Conservation (phyloP, 2,329 filamentous ascomycete species). For the Leptographium procerum region DNA sequence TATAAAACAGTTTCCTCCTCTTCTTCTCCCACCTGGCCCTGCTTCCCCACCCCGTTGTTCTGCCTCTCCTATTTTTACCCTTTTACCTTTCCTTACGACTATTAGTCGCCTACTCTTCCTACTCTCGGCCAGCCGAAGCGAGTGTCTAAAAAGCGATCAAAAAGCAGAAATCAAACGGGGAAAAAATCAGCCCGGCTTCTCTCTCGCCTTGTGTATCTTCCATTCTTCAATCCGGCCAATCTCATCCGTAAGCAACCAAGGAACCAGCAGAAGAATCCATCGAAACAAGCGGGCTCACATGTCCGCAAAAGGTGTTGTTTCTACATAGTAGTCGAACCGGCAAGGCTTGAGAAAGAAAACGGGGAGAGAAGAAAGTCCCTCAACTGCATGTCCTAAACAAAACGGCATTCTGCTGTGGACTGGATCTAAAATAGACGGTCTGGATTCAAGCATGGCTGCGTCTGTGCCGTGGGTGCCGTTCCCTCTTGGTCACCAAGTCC, state of each 20-base stretch:
- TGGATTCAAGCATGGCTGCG: slow-evolving; percentile 13
- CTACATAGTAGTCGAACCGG: neutral
- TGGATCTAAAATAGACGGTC: neutral
- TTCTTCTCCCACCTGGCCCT: neutral
- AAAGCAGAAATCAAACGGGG: neutral
- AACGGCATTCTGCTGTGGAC: neutral
- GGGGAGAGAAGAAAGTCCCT: neutral
- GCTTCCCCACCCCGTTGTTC: neutral
- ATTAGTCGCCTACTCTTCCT: neutral
- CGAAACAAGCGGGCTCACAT: neutral
- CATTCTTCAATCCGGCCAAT: neutral
- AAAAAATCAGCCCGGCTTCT: no score
- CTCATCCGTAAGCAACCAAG: neutral
- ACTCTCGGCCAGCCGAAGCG: no score
- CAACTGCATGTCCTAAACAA: neutral
- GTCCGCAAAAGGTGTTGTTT: neutral
- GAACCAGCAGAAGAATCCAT: neutral
- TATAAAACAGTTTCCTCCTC: slow-evolving; percentile 2
- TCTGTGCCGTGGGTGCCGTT: slow-evolving; percentile 18
- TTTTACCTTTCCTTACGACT: neutral
- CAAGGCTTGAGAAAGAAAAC: neutral
- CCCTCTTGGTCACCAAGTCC: slow-evolving; percentile 21
- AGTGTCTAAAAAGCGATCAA: neutral
- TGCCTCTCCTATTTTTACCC: neutral
- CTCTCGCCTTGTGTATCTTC: neutral